phyloP scores from a whole-genome alignment of 495 filamentous ascomycete species.

The Trichoderma asperelloides region DNA sequence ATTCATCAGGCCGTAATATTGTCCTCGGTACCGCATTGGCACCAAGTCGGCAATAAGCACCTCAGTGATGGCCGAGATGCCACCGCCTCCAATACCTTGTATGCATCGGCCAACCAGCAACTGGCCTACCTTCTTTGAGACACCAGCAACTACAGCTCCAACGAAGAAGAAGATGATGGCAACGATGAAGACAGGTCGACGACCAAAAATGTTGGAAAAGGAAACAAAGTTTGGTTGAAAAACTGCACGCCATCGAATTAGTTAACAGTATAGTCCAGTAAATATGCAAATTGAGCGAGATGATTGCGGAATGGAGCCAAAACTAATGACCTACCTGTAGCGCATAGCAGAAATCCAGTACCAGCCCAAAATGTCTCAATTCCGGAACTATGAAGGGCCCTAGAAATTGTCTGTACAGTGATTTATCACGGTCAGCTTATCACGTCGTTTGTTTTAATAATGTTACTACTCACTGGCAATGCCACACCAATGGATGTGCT shows the following conservation, averaged over 20 bases:
- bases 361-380: slow-evolving; percentile 55
- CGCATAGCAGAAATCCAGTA: slow-evolving; percentile 41
- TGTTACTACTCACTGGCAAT: slow-evolving; percentile 46
- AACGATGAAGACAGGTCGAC: slow-evolving; percentile 33
- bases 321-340: background rate
- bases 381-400: slow-evolving; percentile 20
- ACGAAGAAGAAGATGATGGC: slow-evolving; percentile 44
- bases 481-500: slow-evolving; percentile 68
- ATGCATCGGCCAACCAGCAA: slow-evolving; percentile 57
- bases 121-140: slow-evolving; percentile 49
- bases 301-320: too few relatives aligned
- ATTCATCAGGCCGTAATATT: slow-evolving; percentile 32
- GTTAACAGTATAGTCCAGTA: background rate
- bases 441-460: slow-evolving; percentile 32
- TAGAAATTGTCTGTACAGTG: background rate
- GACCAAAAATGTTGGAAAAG: slow-evolving; percentile 46
- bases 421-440: background rate
- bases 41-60: slow-evolving; percentile 56
- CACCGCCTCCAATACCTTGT: slow-evolving; percentile 68
- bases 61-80: slow-evolving; percentile 53
- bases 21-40: slow-evolving; percentile 40
- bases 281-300: background rate
- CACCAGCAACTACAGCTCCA: slow-evolving; percentile 50
- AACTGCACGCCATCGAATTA: slow-evolving; percentile 29
- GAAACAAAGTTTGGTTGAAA: slow-evolving; percentile 43